Base-by-base conservation (phyloP, 768 basidiomycete species). In the Leccinum disarticulatum region DNA sequence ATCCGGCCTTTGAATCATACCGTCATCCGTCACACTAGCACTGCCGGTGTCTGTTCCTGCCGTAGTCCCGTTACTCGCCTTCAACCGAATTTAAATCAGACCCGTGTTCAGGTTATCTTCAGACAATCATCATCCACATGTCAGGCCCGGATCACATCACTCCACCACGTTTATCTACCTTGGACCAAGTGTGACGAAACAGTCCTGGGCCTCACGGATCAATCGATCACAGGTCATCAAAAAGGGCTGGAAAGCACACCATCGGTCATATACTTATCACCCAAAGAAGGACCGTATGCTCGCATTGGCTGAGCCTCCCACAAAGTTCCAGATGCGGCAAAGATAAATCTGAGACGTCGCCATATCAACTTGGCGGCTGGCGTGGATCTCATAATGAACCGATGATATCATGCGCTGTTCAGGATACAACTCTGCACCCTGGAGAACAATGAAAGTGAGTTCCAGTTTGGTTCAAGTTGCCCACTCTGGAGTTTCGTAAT, bases 341-440 rank as follows among this genome's bases (percentile, higher is more conserved):
- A 49, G 52, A 59, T 25, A 43, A 10, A 43, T 43, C 36, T 36
- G 15, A 51, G 41, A 25, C 25, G 36, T 59, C 50, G n/a, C 64
- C 30, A 58, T 62, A 47, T 47, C 64, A 57, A 66, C 43, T 19
- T 5, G 8, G 17, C 31, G 19, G 49, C 38, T 31, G 41, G 19
- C 54, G 36, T 1, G 13, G 19, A n/a, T 61, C 19, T 51, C 48
- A 52, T 22, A 22, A 35, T n/a, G 36, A 35, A 2, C 13, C 33
- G 33, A 35, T 35, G 33, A 35, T 35, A 13, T 35, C 33, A 35
- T 38, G 14, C 15, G 36, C 1, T 17, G 36, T 38, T 38, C 11
- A 48, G 47, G 6, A 27, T 22, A 22, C 22, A 3, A 11, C 3
- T 35, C 25, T 58, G 33, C 33, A 17, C 28, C 15, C 43, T 7